Evolutionary conservation across 2,329 filamentous ascomycete species (phyloP).

Genomic region (Dothidotthia symphoricarpi): DNA sequence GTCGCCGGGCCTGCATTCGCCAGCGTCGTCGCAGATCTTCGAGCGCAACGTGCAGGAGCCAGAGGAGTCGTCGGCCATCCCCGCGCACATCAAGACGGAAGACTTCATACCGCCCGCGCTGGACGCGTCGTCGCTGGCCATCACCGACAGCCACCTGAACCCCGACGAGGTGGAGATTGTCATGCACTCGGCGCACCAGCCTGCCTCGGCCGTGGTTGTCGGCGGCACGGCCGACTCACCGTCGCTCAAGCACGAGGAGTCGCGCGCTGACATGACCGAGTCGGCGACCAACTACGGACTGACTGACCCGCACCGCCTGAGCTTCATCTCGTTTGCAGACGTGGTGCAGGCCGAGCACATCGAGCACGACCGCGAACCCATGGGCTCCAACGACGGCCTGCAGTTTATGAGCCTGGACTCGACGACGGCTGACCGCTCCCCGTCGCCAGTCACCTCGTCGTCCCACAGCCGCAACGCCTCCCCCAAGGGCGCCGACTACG

Average conservation of each 20-base stretch:
- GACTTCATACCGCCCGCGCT: slow-evolving; percentile 90
- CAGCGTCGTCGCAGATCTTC: slow-evolving; percentile 77
- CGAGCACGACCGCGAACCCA: slow-evolving; percentile 54
- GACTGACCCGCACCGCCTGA: slow-evolving; percentile 76
- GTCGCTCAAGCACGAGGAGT: slow-evolving; percentile 33
- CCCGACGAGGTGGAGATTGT: slow-evolving; percentile 92
- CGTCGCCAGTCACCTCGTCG: slow-evolving; percentile 70
- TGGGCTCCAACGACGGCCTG: slow-evolving; percentile 56
- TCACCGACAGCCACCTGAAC: slow-evolving; percentile 80
- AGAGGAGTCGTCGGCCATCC: slow-evolving; percentile 80
- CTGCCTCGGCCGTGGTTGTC: slow-evolving; percentile 65
- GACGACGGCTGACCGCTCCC: slow-evolving; percentile 64
- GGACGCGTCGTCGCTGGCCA: slow-evolving; percentile 86
- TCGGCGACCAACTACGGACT: slow-evolving; percentile 70
- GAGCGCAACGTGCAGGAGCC: slow-evolving; percentile 88
- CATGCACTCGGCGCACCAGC: slow-evolving; percentile 79
- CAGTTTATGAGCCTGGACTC: slow-evolving; percentile 64
- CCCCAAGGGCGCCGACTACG: slow-evolving; percentile 73
- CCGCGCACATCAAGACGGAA: slow-evolving; percentile 88
- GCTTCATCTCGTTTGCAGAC: slow-evolving; percentile 96
- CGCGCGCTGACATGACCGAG: slow-evolving; percentile 24
- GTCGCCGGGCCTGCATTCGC: slow-evolving; percentile 76
- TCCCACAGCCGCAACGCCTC: slow-evolving; percentile 68
- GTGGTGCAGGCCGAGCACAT: slow-evolving; percentile 84
- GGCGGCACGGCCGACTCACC: slow-evolving; percentile 37